These are phyloP conservation scores for Sporisorium reilianum DNA, from an alignment of 1,284 basidiomycete species.

Conservation along the genomic window DNA sequence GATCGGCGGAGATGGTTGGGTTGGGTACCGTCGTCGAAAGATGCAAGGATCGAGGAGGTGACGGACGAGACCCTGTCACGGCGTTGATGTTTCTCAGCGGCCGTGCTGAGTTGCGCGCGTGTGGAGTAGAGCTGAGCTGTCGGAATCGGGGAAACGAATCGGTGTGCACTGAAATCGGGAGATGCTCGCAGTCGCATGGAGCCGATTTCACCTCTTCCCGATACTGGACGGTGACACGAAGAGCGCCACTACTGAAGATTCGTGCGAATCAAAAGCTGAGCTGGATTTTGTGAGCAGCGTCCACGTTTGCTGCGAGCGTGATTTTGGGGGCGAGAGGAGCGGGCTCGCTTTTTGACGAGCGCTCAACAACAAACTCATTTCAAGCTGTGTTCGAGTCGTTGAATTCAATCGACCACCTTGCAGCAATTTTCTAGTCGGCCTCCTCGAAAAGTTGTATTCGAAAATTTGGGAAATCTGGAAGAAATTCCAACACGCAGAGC, in stretches of 20 bases:
- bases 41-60: too few relatives aligned
- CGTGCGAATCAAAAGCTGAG: too few relatives aligned
- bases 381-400: not conserved
- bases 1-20: not conserved
- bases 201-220: too few relatives aligned
- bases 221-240: too few relatives aligned
- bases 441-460: not conserved
- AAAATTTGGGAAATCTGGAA: conserved; percentile 27
- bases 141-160: conserved; percentile 11
- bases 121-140: conserved; percentile 11
- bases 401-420: not conserved
- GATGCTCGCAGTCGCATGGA: not conserved
- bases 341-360: too few relatives aligned
- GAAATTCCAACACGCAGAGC: not conserved
- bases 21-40: too few relatives aligned
- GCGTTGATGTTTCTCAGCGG: conserved; percentile 13
- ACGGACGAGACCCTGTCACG: too few relatives aligned
- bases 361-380: too few relatives aligned
- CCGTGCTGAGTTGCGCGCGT: conserved; percentile 26
- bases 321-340: too few relatives aligned
- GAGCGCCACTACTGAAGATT: too few relatives aligned
- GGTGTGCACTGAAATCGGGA: not conserved
- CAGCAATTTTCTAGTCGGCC: not conserved
- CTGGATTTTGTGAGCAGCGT: too few relatives aligned
- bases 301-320: too few relatives aligned